Percentiles rank a stretch among this genome's conserved stretches.
phyloP scores from a whole-genome alignment of 805 yeast species.

The Lipomyces yamadae region DNA sequence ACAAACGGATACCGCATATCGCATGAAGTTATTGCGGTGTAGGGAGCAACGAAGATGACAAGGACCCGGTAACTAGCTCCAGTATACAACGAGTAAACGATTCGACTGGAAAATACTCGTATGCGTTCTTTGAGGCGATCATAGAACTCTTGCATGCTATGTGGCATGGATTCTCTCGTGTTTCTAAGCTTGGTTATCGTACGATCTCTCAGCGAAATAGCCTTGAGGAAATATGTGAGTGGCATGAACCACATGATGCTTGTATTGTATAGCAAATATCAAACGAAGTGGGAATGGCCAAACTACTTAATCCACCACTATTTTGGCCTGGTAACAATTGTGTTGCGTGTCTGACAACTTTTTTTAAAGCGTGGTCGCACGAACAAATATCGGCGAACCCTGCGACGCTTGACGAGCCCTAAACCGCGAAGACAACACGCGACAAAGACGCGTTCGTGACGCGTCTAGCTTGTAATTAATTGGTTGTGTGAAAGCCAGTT shows the following conservation, averaged over 20 bases:
- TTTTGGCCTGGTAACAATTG: too few relatives aligned
- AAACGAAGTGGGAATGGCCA: too few relatives aligned
- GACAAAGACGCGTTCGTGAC: too few relatives aligned
- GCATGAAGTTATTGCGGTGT: slow-evolving; percentile 27
- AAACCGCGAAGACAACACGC: too few relatives aligned
- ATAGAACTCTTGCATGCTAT: neutral
- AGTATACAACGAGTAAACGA: slow-evolving; percentile 20
- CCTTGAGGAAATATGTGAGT: slow-evolving; percentile 7
- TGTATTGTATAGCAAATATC: neutral
- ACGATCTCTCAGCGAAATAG: neutral
- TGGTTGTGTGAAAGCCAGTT: too few relatives aligned
- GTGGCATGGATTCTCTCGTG: slow-evolving; percentile 1
- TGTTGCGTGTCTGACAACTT: too few relatives aligned
- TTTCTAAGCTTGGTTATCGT: neutral
- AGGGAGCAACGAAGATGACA: slow-evolving; percentile 24
- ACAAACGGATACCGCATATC: slow-evolving; percentile 27
- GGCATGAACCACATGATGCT: slow-evolving; percentile 14
- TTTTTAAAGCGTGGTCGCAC: too few relatives aligned
- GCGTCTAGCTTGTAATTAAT: too few relatives aligned
- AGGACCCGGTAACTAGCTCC: slow-evolving; percentile 32
- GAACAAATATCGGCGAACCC: too few relatives aligned
- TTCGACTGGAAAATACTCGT: neutral
- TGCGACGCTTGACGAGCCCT: too few relatives aligned
- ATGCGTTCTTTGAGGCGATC: neutral
- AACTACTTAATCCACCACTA: too few relatives aligned